phyloP scores from a whole-genome alignment of 164 flowering plant species.

The Umbilicus rupestris region DNA sequence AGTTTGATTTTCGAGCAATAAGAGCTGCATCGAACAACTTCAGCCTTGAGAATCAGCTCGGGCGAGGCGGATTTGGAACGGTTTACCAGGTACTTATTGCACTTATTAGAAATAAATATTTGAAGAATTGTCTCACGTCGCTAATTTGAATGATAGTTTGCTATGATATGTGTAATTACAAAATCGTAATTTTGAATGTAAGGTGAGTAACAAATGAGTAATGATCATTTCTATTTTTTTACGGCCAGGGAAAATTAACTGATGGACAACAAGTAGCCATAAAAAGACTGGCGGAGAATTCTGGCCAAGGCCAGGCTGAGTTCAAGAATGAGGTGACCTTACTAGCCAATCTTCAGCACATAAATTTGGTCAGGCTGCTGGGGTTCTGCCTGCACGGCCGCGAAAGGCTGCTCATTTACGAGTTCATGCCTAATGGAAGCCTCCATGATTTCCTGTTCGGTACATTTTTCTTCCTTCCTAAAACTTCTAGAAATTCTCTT shows the following conservation, averaged over 20 bases:
- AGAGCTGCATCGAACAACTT: no score
- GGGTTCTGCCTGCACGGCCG: constrained; percentile 52
- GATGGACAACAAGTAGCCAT: constrained; percentile 1
- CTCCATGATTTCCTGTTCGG: neutral
- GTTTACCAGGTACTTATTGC: constrained; percentile 45
- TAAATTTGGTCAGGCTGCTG: constrained; percentile 52
- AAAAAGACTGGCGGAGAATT: constrained; percentile 10
- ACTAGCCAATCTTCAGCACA: constrained; percentile 59
- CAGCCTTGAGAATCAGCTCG: constrained; percentile 45
- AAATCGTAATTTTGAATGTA: neutral
- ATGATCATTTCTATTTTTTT: neutral
- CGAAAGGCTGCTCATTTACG: constrained; percentile 56
- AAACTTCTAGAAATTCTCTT: no score
- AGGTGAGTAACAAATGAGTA: neutral
- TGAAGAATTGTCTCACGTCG: no score
- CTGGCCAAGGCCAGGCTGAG: constrained; percentile 53
- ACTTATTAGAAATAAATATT: neutral
- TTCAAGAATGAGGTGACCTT: constrained; percentile 58
- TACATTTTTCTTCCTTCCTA: neutral
- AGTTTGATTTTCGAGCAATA: no score
- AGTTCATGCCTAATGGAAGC: constrained; percentile 57
- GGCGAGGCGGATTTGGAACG: constrained; percentile 67
- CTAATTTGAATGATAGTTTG: no score
- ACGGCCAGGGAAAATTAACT: neutral
- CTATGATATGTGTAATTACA: neutral